Base-by-base conservation (phyloP, 768 basidiomycete genomes). In the Amylocystis lapponica region DNA sequence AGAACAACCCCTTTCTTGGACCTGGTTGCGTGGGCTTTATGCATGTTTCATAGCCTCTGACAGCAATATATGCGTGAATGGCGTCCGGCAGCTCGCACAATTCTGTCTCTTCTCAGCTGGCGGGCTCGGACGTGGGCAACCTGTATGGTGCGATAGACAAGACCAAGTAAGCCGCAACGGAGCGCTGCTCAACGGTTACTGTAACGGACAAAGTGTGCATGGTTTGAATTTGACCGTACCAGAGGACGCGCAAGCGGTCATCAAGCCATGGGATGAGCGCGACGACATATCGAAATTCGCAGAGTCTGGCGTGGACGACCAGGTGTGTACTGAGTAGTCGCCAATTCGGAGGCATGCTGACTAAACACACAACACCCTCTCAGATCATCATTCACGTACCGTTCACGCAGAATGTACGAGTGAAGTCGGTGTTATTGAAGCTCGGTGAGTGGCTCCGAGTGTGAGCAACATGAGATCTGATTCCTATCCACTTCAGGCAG, bases 301-400 rank as follows among this genome's bases (percentile, higher is more conserved):
- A 12, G 83, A 91, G 16, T 90, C 88, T 0, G 81, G 79, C 25
- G 88, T 90, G 12, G 89, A 92, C 51, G 88, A 92, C 56, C 86
- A 92, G 75, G 88, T 86, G 47, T 37, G 68, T n/a, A 14, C 13
- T 32, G 5, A 14, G 6, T 9, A n/a, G 30, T 27, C 10, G 27
- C 27, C 35, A 23, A 34, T 16, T 38, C 14, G 12, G 31, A 11
- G 26, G 26, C 16, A 33, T 21, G 17, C 44, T 55, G 41, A 29
- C 25, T 41, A 36, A 12, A 23, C 27, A 27, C 16, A 22, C n/a
- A 26, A 9, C n/a, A 32, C 41, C 14, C 27, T 27, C 33, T 35
- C 51, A 91, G 88, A 68, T 90, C 43, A 83, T 91, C 54, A 71
- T 92, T 47, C 86, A 89, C 59, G 63, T 92, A 36, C 86, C 89